A percentile compares a stretch with the other conserved stretches of the same genome.
These are phyloP conservation scores for Metschnikowia noctiluminum DNA, from an alignment of 805 yeast species.

Conservation along the genomic window DNA sequence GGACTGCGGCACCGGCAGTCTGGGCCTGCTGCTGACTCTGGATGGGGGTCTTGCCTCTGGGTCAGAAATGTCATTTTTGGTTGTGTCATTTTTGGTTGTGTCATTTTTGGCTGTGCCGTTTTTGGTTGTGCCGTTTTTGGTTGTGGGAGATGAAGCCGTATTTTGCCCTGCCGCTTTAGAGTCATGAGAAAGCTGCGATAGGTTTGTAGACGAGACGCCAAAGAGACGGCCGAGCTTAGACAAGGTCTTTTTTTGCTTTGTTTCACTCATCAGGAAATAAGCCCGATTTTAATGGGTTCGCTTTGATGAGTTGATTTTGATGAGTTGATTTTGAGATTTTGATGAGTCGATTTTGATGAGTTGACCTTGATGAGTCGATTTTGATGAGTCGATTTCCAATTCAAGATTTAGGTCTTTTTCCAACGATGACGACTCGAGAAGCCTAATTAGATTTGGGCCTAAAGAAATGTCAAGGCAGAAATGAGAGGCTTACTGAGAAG, in stretches of 20 bases:
- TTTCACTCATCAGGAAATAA: constrained; percentile 18
- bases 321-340: too few species aligned
- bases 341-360: too few species aligned
- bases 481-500: too few species aligned
- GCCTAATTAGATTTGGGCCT: too few species aligned
- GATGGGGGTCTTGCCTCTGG: constrained; percentile 5
- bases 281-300: too few species aligned
- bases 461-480: too few species aligned
- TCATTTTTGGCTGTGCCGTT: constrained; percentile 6
- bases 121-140: constrained; percentile 4
- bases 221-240: constrained; percentile 25
- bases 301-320: too few species aligned
- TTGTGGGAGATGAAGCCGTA: too few species aligned
- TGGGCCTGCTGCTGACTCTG: constrained; percentile 6
- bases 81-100: neutral
- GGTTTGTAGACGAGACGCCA: constrained; percentile 23
- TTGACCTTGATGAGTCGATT: too few species aligned
- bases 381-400: too few species aligned
- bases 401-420: too few species aligned
- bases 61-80: constrained; percentile 1
- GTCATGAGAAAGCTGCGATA: constrained; percentile 10
- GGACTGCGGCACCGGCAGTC: constrained; percentile 8
- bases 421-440: too few species aligned
- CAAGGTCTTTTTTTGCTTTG: constrained; percentile 22
- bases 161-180: constrained; percentile 4